These are phyloP conservation scores for Rhodotorula kratochvilovae DNA, from an alignment of 768 basidiomycete genomes.

Conservation along the genomic window DNA sequence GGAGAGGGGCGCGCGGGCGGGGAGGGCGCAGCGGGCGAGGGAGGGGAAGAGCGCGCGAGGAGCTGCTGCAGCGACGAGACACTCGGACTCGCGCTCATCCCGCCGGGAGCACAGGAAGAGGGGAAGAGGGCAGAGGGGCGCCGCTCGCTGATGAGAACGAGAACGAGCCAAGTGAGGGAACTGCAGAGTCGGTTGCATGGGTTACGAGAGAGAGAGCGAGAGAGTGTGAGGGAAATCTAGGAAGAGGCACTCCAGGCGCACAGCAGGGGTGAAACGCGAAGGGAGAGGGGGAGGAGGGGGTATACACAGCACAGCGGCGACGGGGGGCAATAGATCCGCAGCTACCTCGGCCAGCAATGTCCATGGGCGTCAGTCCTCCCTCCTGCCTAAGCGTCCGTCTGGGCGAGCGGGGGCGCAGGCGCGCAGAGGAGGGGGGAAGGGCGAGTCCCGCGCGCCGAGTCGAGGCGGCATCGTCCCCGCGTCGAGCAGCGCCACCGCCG, in stretches of 20 bases:
- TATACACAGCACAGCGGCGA: background rate
- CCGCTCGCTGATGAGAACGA: background rate
- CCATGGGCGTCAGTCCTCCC: no score
- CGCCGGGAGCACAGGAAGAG: background rate
- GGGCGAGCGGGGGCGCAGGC: no score
- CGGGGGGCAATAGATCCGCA: no score
- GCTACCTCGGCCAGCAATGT: no score
- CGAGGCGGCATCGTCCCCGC: no score
- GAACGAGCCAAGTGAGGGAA: no score
- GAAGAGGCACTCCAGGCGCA: no score
- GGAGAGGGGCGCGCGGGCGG: background rate
- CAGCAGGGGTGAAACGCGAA: background rate
- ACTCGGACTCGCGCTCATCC: background rate
- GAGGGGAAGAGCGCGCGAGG: background rate
- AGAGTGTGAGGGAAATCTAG: background rate
- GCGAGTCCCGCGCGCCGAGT: no score
- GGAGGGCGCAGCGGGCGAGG: background rate
- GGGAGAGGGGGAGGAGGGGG: background rate
- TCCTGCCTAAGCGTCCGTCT: no score
- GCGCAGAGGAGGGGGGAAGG: no score
- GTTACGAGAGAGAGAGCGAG: background rate
- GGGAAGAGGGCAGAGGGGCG: constrained; percentile 1
- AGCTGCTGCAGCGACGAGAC: background rate
- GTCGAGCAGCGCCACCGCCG: no score
- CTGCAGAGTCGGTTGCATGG: background rate